Base-by-base conservation (phyloP, 768 basidiomycete genomes). In the Gymnopilus dilepis region DNA sequence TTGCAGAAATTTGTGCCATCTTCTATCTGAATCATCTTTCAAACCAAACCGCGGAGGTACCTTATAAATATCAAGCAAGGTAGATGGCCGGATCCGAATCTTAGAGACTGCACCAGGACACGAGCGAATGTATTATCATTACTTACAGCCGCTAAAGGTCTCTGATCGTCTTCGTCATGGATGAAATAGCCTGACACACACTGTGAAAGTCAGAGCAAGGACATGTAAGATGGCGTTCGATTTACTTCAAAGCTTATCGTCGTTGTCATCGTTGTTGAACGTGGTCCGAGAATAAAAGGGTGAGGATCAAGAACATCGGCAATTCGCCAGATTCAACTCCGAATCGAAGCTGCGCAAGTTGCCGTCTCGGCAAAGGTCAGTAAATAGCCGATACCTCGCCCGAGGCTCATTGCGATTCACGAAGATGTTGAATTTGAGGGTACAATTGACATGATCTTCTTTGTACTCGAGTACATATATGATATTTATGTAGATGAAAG, bases 1-100 rank as follows among this genome's bases (percentile, higher is more conserved):
- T 30, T 62, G 61, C 24, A 69, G 60, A 31, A 72, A 62, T 11
- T 38, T 66, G 5, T 7, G 22, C 69, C 69, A 72, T 59, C 67
- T 59, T 6, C 63, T 56, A 13, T 55, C 34, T 0, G 63, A 64
- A 1, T 57, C 52, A 26, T 72, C 67, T 37, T 63, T 67, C 24
- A 72, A 58, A 12, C 71, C 71, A 37, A 72, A 67, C 34, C 64
- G 59, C 6, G 60, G 53, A 17, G 71, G 66, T 33, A 70, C 64
- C 70, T 69, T 30, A 50, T 17, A n/a, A 30, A 17, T 21, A 50
- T 38, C 22, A 33, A 59, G 6, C 5, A 21, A 17, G 31, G 6
- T 6, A 34, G 31, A 22, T 13, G 26, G 45, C n/a, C n/a, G n/a
- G n/a, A n/a, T n/a, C n/a, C n/a, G n/a, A 15, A 37, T 37, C 11